Conservation (phyloP, 2,329 filamentous ascomycete genomes). For the Nemania bipapillata region DNA sequence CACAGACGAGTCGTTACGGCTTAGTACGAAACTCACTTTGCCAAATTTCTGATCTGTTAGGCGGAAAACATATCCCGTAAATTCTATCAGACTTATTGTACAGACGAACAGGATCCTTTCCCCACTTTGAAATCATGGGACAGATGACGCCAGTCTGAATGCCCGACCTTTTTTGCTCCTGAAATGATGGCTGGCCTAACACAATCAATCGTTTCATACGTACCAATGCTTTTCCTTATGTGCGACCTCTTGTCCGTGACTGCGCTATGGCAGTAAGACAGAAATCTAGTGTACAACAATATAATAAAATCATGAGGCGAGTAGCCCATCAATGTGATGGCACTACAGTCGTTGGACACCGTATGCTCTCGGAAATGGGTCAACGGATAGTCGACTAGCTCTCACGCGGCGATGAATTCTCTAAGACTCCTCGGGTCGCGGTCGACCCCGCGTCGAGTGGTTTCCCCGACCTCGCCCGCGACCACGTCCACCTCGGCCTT, state of each 20-base stretch:
- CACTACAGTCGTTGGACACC: constrained; percentile 28
- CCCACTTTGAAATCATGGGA: constrained; percentile 37
- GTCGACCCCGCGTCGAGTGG: constrained; percentile 43
- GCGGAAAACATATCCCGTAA: constrained; percentile 35
- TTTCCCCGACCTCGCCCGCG: constrained; percentile 47
- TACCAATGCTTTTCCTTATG: constrained; percentile 35
- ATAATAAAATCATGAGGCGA: constrained; percentile 26
- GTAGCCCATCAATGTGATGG: constrained; percentile 24
- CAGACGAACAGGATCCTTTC: constrained; percentile 43
- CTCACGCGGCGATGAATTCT: constrained; percentile 42
- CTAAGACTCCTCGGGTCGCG: constrained; percentile 50
- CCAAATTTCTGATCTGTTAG: constrained; percentile 20
- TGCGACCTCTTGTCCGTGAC: constrained; percentile 32
- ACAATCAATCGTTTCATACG: constrained; percentile 36
- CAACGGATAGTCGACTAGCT: constrained; percentile 37
- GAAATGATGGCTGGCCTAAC: constrained; percentile 41
- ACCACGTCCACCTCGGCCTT: constrained; percentile 49
- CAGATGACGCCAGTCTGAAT: constrained; percentile 45
- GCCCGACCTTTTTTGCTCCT: constrained; percentile 40
- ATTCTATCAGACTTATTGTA: constrained; percentile 46
- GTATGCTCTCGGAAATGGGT: constrained; percentile 33
- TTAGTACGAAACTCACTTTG: constrained; percentile 11
- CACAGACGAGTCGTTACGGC: neutral
- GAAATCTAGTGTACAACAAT: constrained; percentile 40
- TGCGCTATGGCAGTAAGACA: constrained; percentile 25